A percentile compares a stretch with the other conserved stretches of the same genome.
Conservation (phyloP, 2,329 filamentous ascomycete genomes). For the Clarireedia paspali region DNA sequence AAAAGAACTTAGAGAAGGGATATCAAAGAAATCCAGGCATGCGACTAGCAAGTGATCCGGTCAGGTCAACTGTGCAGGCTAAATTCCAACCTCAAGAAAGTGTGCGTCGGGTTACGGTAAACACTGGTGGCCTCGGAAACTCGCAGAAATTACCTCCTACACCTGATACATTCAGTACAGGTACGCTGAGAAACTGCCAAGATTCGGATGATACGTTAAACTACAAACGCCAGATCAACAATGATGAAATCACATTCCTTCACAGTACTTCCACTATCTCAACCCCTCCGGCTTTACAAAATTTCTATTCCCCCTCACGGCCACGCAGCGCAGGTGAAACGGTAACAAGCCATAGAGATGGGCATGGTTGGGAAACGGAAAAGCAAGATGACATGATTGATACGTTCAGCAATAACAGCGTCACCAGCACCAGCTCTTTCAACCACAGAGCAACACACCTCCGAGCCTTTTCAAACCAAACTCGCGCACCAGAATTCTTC, state of each 20-base stretch:
- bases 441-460: constrained; percentile 10
- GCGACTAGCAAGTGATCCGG: background rate
- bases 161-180: constrained; percentile 30
- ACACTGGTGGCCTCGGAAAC: constrained; percentile 32
- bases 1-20: constrained; percentile 19
- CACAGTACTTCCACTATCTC: constrained; percentile 19
- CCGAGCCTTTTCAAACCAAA: constrained; percentile 2
- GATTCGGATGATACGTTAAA: constrained; percentile 42
- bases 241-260: constrained; percentile 16
- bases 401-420: constrained; percentile 19
- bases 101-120: constrained; percentile 11
- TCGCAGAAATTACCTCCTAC: constrained; percentile 28
- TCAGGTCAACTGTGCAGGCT: constrained; percentile 1
- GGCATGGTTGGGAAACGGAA: constrained; percentile 30
- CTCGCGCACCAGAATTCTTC: constrained; percentile 20
- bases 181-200: constrained; percentile 36
- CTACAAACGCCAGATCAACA: constrained; percentile 9
- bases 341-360: constrained; percentile 26
- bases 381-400: constrained; percentile 24
- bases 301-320: constrained; percentile 20
- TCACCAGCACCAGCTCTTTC: constrained; percentile 17
- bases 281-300: constrained; percentile 6
- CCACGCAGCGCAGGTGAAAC: constrained; percentile 30
- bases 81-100: constrained; percentile 11
- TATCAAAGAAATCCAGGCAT: background rate